A percentile compares a stretch with the other conserved stretches of the same genome.
These are phyloP conservation scores for Boechera retrofracta DNA, from an alignment of 345 rosid genomes.

Conservation along the genomic window DNA sequence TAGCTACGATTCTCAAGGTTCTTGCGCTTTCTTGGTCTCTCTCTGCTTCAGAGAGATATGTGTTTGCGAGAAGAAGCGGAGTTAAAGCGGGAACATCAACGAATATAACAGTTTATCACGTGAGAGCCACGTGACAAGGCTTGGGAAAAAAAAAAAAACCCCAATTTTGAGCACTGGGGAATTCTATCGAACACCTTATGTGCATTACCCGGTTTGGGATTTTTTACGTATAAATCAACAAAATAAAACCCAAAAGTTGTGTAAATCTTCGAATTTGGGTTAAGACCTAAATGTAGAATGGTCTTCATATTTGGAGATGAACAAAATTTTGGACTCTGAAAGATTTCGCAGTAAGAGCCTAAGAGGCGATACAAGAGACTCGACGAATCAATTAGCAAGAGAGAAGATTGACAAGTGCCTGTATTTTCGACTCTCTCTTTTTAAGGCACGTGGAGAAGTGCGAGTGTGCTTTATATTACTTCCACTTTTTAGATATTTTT, in stretches of 20 bases:
- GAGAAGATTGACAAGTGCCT: background rate
- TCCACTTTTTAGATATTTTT: too few species aligned
- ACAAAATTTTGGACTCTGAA: background rate
- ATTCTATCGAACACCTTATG: slow-evolving; percentile 31
- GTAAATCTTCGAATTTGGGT: background rate
- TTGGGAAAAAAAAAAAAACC: background rate
- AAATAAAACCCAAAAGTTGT: background rate
- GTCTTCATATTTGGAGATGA: background rate
- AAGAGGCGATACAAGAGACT: background rate
- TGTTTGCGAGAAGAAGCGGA: slow-evolving; percentile 10
- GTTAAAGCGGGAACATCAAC: slow-evolving; percentile 10
- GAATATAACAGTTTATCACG: slow-evolving; percentile 21
- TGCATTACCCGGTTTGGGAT: slow-evolving; percentile 10
- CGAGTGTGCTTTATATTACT: background rate
- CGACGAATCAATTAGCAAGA: background rate
- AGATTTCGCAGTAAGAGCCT: background rate
- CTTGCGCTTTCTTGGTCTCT: slow-evolving; percentile 29
- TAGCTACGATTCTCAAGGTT: slow-evolving; percentile 3
- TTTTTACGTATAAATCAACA: background rate
- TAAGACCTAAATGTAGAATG: background rate
- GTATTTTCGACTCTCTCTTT: too few species aligned
- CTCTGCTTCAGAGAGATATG: slow-evolving; percentile 21
- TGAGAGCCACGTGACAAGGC: slow-evolving; percentile 30
- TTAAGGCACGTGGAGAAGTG: background rate
- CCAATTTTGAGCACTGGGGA: slow-evolving; percentile 6